Evolutionary conservation across 257 asterid species (phyloP), one percentile per base, ranked within the genome.

Genomic region (Solanum rostratum): DNA sequence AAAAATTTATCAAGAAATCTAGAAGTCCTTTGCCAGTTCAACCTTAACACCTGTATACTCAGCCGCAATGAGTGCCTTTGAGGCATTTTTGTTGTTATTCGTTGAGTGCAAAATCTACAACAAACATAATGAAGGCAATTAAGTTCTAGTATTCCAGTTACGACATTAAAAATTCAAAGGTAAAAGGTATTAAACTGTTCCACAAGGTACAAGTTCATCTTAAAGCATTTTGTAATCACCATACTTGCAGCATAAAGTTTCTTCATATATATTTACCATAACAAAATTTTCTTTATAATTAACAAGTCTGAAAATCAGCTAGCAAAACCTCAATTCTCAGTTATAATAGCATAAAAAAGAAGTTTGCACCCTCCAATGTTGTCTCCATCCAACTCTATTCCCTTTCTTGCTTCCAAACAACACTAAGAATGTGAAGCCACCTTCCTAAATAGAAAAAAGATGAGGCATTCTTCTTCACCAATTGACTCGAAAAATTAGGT

Each of bases 1-100:
- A 60, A 11, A 78, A 43, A 19, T 49, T 10, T 65, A 80, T 53
- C 27, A 30, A 27, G 49, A 50, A 50, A 53, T 89, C 91, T 91
- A 84, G 84, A 95, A 95, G 78, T 90, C 88, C 88, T 93, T 91
- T 0, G 7, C 83, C 16, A 90, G 81, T 46, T 93, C 95, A 30
- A 95, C 88, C 83, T 93, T 87, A 0, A 89, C 96, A 39, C 94
- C 97, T 49, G 86, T 80, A 86, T 86, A 93, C 73, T 90, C 97
- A 0, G 93, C 95, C 6, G 91, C 96, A 80, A 95, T 90, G 55
- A 89, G 91, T 53, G 92, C 86, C 91, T 95, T 95, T 66, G 49
- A 37, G 46, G 91, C 89, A 86, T 92, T 95, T 86, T 91, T 93
- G 90, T 95, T 92, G 50, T 81, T n/a, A 54, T 50, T 68, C 11